Conservation (phyloP, 441 rosid species). For the Hura crepitans region DNA sequence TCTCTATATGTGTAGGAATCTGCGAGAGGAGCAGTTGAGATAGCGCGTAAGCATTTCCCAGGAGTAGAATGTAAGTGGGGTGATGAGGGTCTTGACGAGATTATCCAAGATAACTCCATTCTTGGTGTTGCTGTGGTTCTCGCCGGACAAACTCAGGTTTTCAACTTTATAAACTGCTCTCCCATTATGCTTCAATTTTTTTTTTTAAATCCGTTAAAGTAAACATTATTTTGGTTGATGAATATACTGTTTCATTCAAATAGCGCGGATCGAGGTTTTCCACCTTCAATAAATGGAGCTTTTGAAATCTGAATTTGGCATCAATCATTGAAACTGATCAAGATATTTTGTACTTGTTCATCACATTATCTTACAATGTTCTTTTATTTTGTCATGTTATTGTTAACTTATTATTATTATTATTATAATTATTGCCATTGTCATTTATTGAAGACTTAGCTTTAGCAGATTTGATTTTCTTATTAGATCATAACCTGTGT, state of each 20-base stretch:
- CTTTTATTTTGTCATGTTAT: no score
- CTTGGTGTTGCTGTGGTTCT: conserved; percentile 86
- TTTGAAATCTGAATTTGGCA: not conserved
- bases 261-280: not conserved
- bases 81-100: conserved; percentile 68
- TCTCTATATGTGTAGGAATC: conserved; percentile 50
- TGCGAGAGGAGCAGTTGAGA: conserved; percentile 67
- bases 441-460: not conserved
- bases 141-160: conserved; percentile 83
- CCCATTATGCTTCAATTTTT: no score
- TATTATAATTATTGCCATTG: not conserved
- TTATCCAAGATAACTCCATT: conserved; percentile 58
- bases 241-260: not conserved
- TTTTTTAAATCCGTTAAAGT: no score
- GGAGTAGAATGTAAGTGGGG: conserved; percentile 86
- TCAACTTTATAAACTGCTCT: no score
- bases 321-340: not conserved
- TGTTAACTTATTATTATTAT: no score
- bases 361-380: not conserved
- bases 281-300: not conserved
- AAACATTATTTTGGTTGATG: no score
- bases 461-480: conserved; percentile 9
- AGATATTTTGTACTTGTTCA: not conserved
- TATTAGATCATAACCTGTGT: not conserved
- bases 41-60: conserved; percentile 72